phyloP scores from a whole-genome alignment of 2,329 filamentous ascomycete species.

The Cercospora sp. region DNA sequence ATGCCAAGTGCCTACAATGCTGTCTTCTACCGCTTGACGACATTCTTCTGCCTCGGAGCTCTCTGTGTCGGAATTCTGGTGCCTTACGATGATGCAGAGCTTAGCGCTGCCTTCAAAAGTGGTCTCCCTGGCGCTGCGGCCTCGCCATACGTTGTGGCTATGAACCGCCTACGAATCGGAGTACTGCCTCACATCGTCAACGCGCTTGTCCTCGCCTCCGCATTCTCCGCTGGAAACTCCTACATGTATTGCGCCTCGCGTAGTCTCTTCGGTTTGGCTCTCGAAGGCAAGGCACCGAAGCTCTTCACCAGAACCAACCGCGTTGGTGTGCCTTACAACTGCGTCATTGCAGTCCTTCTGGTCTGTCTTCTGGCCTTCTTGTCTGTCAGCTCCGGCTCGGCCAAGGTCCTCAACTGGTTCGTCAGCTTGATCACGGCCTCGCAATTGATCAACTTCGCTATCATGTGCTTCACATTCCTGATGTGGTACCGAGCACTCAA shows the following conservation, averaged over 20 bases:
- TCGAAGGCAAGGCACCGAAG: constrained; percentile 57
- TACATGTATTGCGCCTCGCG: constrained; percentile 67
- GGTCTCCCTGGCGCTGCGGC: constrained; percentile 61
- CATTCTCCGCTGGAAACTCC: constrained; percentile 68
- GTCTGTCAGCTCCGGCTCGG: constrained; percentile 64
- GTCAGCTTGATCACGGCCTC: constrained; percentile 70
- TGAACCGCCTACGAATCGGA: constrained; percentile 64
- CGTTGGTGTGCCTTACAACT: constrained; percentile 72
- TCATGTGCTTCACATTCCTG: constrained; percentile 69
- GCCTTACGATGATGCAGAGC: constrained; percentile 67
- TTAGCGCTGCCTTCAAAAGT: constrained; percentile 54
- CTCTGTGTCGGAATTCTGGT: constrained; percentile 71
- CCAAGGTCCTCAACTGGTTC: constrained; percentile 71
- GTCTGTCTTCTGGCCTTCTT: constrained; percentile 72
- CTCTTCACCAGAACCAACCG: constrained; percentile 61
- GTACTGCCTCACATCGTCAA: constrained; percentile 71
- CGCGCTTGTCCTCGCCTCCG: constrained; percentile 61
- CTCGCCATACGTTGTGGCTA: constrained; percentile 63
- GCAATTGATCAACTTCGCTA: constrained; percentile 69
- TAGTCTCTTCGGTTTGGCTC: constrained; percentile 65
- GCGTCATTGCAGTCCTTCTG: constrained; percentile 63
- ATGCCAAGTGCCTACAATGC: constrained; percentile 75
- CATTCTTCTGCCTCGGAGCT: constrained; percentile 74
- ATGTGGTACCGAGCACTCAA: constrained; percentile 68
- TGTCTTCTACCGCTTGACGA: constrained; percentile 74